These are phyloP conservation scores for Lepidium sativum DNA, from an alignment of 345 rosid genomes.

Conservation along the genomic window DNA sequence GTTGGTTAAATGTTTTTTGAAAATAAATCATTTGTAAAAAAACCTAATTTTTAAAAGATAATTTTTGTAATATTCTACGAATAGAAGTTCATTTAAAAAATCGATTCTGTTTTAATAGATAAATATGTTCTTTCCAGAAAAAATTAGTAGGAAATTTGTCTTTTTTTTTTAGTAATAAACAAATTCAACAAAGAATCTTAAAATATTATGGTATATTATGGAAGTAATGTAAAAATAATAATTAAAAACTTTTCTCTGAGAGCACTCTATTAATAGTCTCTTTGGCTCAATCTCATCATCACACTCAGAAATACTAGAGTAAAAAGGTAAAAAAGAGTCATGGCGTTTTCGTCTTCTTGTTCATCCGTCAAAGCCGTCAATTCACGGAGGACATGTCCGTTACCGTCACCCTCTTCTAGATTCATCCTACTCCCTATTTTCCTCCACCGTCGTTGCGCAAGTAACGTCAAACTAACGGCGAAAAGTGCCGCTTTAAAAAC, in stretches of 20 bases:
- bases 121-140: too few relatives aligned
- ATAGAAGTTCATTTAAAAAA: too few relatives aligned
- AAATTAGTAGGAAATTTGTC: too few relatives aligned
- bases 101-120: too few relatives aligned
- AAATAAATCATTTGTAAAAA: too few relatives aligned
- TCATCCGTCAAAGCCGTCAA: constrained; percentile 27
- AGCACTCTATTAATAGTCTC: constrained; percentile 13
- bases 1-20: too few relatives aligned
- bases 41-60: too few relatives aligned
- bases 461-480: not conserved
- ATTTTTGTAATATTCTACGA: too few relatives aligned
- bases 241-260: not conserved
- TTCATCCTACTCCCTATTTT: not conserved
- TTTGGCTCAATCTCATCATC: not conserved
- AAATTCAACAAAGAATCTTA: not conserved
- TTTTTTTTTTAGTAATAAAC: not conserved
- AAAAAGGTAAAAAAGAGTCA: not conserved
- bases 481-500: constrained; percentile 4
- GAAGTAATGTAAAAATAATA: not conserved
- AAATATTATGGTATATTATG: not conserved
- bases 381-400: constrained; percentile 19
- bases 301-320: constrained; percentile 8
- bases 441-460: constrained; percentile 17
- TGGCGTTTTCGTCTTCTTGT: constrained; percentile 29
- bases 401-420: constrained; percentile 10